These are phyloP conservation scores for Penicillium waksmanii DNA, from an alignment of 495 filamentous ascomycete species.

Conservation along the genomic window DNA sequence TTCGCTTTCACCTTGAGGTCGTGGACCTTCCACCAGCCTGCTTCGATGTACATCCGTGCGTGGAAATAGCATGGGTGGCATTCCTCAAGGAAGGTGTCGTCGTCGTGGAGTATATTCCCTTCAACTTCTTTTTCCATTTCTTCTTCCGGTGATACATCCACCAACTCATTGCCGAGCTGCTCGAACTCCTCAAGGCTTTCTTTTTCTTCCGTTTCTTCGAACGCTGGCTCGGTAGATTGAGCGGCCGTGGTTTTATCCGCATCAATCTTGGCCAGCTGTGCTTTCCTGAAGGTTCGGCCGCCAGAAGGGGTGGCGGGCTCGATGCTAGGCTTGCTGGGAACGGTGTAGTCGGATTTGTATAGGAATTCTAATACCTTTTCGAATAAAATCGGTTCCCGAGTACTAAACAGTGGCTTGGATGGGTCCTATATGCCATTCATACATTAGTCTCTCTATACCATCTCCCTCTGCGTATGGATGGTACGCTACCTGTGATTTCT, in stretches of 20 bases:
- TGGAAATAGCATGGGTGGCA: constrained; percentile 1
- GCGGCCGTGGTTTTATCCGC: neutral
- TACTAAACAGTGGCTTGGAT: neutral
- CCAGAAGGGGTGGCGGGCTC: neutral
- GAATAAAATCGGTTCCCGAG: neutral
- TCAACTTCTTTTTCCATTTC: neutral
- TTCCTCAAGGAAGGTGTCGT: neutral
- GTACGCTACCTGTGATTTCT: too few relatives aligned
- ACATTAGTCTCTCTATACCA: neutral
- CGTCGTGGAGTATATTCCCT: neutral
- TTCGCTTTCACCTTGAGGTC: neutral
- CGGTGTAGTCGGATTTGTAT: neutral
- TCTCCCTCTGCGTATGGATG: too few relatives aligned
- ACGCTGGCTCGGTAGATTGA: neutral
- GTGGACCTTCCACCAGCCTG: neutral
- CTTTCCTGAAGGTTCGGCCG: neutral
- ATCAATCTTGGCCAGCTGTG: neutral
- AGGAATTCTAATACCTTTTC: neutral
- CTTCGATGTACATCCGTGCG: constrained; percentile 3
- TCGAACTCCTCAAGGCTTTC: neutral
- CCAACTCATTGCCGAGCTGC: neutral
- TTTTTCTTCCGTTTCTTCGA: neutral
- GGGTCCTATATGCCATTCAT: neutral
- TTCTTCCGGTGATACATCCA: neutral
- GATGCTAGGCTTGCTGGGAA: neutral